Conservation (phyloP, 768 basidiomycete species). For the Pulveroboletus frians region DNA sequence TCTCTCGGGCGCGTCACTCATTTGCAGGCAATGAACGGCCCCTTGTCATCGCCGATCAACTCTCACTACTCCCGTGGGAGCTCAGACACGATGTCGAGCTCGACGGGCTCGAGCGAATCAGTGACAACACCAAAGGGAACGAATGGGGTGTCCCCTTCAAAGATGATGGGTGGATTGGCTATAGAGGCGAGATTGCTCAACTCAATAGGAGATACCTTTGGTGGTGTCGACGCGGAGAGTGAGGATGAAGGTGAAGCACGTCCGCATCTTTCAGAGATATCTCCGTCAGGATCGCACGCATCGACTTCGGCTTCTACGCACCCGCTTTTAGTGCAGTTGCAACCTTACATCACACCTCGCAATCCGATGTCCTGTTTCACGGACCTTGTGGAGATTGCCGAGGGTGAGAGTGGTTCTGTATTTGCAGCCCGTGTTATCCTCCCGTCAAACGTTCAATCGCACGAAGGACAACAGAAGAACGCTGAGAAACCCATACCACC, state of each 20-base stretch:
- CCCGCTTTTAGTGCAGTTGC: constrained; percentile 42
- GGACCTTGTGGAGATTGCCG: constrained; percentile 72
- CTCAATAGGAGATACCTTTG: constrained; percentile 37
- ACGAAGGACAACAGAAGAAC: background rate
- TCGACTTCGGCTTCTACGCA: background rate
- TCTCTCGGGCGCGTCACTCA: constrained; percentile 27
- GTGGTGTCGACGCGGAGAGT: constrained; percentile 22
- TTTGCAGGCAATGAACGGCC: constrained; percentile 13
- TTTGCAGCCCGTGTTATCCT: constrained; percentile 37
- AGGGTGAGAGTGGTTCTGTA: constrained; percentile 78
- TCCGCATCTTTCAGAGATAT: background rate
- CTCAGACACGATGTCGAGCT: constrained; percentile 33
- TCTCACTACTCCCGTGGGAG: constrained; percentile 39
- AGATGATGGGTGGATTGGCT: constrained; percentile 15
- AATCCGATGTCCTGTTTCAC: constrained; percentile 62
- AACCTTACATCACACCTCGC: constrained; percentile 57
- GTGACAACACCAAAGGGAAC: constrained; percentile 17
- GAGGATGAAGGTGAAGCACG: constrained; percentile 1
- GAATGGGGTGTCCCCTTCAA: constrained; percentile 8
- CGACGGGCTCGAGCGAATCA: constrained; percentile 22
- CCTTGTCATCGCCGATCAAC: constrained; percentile 43
- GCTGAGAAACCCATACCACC: constrained; percentile 23
- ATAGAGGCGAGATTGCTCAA: constrained; percentile 25
- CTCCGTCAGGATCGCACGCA: background rate
- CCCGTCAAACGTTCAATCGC: constrained; percentile 7